Conservation (phyloP, 306 rosid species). For the Vicia faba region DNA sequence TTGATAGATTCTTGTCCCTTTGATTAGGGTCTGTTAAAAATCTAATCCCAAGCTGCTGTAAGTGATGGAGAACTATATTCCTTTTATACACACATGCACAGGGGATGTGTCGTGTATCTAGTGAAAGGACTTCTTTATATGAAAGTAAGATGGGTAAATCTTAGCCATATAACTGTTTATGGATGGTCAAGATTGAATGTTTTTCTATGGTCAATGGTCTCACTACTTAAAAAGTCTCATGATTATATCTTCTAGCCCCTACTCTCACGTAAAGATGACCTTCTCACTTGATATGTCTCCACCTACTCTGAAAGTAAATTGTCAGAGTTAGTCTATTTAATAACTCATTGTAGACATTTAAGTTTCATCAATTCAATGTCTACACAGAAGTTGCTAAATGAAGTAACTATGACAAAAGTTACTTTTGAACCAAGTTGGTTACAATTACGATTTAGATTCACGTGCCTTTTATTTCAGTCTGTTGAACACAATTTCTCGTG, state of each 20-base stretch:
- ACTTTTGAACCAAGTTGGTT: neutral
- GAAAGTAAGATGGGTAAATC: neutral
- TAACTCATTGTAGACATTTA: neutral
- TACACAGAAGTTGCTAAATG: neutral
- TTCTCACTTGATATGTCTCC: neutral
- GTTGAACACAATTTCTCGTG: neutral
- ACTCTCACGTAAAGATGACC: slow-evolving; percentile 1
- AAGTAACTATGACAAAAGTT: neutral
- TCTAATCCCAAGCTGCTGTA: slow-evolving; percentile 8
- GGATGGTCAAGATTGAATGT: neutral
- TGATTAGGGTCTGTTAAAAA: slow-evolving; percentile 24
- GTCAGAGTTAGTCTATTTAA: neutral
- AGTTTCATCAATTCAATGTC: neutral
- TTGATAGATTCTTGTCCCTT: slow-evolving; percentile 31
- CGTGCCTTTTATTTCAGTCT: slow-evolving; percentile 19
- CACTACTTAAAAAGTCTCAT: neutral
- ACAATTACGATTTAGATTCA: slow-evolving; percentile 23
- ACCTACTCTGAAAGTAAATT: neutral
- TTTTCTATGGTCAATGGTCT: neutral
- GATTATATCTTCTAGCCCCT: neutral
- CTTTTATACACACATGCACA: neutral
- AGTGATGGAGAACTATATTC: slow-evolving; percentile 11
- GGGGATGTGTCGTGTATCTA: neutral
- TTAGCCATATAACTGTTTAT: neutral
- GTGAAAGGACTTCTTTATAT: neutral